A percentile compares a stretch with the other conserved stretches of the same genome.
Evolutionary conservation across 352 stramenopile species (phyloP).

Genomic region (Phytophthora hybrid): DNA sequence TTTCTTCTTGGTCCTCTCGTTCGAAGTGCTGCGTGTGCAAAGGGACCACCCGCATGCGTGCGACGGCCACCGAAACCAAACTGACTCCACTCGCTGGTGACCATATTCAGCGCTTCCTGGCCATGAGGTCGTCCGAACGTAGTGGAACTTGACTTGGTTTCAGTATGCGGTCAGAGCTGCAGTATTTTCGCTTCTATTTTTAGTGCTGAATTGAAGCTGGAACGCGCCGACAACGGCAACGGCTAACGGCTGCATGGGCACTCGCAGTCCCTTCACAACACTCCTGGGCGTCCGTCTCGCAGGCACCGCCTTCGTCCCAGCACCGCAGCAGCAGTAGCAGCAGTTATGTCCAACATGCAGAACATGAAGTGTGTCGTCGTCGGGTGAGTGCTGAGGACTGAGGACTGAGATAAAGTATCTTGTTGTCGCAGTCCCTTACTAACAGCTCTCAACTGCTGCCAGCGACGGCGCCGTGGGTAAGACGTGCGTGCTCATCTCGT

Average conservation of each 20-base stretch:
- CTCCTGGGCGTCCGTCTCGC: constrained; percentile 22
- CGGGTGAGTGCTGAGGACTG: constrained; percentile 54
- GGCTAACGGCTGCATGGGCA: constrained; percentile 17
- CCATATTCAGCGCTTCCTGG: neutral
- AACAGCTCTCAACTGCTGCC: neutral
- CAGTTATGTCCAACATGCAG: constrained; percentile 81
- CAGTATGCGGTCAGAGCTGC: constrained; percentile 24
- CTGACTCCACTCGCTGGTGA: constrained; percentile 2
- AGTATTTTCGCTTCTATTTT: constrained; percentile 39
- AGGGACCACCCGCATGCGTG: neutral
- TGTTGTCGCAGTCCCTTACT: constrained; percentile 2
- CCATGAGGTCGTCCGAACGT: constrained; percentile 27
- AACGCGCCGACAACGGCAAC: constrained; percentile 35
- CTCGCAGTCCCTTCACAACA: constrained; percentile 28
- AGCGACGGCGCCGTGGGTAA: constrained; percentile 97
- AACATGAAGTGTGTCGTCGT: constrained; percentile 97
- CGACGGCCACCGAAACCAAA: constrained; percentile 10
- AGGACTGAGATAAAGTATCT: neutral
- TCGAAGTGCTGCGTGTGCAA: neutral
- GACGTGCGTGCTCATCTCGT: constrained; percentile 97
- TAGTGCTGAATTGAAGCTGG: constrained; percentile 50
- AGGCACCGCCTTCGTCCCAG: neutral
- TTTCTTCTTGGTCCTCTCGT: constrained; percentile 10
- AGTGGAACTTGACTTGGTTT: constrained; percentile 27
- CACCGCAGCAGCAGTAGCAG: constrained; percentile 12